These are phyloP conservation scores for Hura crepitans DNA, from an alignment of 441 rosid genomes.

Conservation along the genomic window DNA sequence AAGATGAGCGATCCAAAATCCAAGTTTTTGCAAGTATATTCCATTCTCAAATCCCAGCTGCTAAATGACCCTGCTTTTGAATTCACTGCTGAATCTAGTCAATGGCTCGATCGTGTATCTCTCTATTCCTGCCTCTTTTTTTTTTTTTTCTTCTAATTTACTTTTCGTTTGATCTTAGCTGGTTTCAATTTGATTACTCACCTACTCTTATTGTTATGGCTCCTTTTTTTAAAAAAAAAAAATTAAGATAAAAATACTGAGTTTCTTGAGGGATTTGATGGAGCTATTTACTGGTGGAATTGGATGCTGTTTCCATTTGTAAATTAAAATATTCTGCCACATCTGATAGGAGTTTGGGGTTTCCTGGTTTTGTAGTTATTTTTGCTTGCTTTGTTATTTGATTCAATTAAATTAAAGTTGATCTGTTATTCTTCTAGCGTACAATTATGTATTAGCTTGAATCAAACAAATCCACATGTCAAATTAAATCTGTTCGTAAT, in stretches of 20 bases:
- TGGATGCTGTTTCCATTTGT: neutral
- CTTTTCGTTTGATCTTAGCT: neutral
- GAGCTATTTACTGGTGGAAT: neutral
- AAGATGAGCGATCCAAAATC: constrained; percentile 33
- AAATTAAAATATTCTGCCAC: neutral
- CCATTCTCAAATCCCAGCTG: constrained; percentile 38
- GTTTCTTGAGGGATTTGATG: neutral
- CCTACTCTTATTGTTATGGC: neutral
- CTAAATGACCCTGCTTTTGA: constrained; percentile 49
- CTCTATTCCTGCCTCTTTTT: neutral
- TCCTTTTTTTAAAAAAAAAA: neutral
- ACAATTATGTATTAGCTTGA: too few relatives aligned
- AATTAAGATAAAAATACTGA: neutral
- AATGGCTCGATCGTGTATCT: constrained; percentile 39
- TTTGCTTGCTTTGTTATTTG: neutral
- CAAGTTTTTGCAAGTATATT: constrained; percentile 35
- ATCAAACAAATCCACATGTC: neutral
- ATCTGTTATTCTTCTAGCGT: neutral
- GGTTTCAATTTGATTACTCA: neutral
- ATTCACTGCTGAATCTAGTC: constrained; percentile 36
- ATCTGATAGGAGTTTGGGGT: neutral
- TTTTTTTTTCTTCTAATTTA: neutral
- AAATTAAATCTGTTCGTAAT: neutral
- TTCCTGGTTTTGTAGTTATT: too few relatives aligned
- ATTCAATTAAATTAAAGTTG: neutral